Conservation (phyloP, 2,329 filamentous ascomycete species). For the Ceratocystis lukuohia region DNA sequence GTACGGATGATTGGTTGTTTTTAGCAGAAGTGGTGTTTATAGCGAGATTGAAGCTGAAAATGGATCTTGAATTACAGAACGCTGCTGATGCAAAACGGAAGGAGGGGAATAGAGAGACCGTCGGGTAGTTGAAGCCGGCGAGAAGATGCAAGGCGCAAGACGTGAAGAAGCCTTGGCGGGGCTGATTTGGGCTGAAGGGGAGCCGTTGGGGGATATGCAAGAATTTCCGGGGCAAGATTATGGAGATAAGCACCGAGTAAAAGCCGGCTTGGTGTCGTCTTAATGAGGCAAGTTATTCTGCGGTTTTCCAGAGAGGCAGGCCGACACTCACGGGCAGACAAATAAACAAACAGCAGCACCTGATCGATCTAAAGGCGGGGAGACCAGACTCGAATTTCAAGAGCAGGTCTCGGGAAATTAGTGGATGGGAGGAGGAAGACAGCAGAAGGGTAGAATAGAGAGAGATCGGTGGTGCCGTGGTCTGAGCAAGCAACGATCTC, state of each 20-base stretch:
- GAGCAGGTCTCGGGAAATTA: not conserved
- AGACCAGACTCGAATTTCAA: too few relatives aligned
- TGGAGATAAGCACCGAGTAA: not conserved
- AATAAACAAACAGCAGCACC: too few relatives aligned
- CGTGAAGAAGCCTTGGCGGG: not conserved
- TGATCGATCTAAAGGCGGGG: too few relatives aligned
- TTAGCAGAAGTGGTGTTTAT: not conserved
- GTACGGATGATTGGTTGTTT: not conserved
- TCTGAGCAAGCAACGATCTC: slow-evolving; percentile 14
- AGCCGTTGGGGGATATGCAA: not conserved
- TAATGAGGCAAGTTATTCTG: too few relatives aligned
- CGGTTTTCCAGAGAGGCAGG: too few relatives aligned
- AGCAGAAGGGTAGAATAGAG: not conserved
- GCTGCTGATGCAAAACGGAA: not conserved
- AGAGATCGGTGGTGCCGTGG: slow-evolving; percentile 13
- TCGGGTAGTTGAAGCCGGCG: not conserved
- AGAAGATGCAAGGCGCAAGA: not conserved
- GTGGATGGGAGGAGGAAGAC: not conserved
- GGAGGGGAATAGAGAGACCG: not conserved
- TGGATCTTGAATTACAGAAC: not conserved
- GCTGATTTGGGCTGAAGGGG: not conserved
- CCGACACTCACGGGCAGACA: too few relatives aligned
- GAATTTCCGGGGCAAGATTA: not conserved
- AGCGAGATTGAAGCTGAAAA: not conserved
- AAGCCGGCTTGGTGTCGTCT: not conserved